Base-by-base conservation (phyloP, 2,329 filamentous ascomycete genomes). In the Colletotrichum sp. region DNA sequence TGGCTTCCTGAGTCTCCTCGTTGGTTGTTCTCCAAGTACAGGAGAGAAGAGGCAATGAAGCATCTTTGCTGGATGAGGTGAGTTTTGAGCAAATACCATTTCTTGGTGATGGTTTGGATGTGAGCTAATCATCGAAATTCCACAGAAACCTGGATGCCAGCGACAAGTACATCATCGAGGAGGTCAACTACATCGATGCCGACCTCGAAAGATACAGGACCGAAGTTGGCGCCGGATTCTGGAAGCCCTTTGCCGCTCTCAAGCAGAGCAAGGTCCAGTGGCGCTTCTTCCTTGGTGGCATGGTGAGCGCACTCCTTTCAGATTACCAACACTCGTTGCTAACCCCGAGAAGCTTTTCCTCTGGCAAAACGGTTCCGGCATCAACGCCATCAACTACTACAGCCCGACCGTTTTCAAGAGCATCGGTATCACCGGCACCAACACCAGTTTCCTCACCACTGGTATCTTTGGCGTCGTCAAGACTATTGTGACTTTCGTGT, bases 351-450 rank as follows among this genome's bases (percentile, higher is more conserved):
- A 73, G 80, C 88, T 96, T 24, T 96, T 96, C 87, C 86, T 96
- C 69, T 95, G 92, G 89, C 94, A 96, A 84, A 96, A 96, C 79
- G 93, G 93, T 66, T 89, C 87, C 5, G 48, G n/a, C 4, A 95
- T 95, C 86, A 95, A 95, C 79, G 93, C 94, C 24, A 93, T 94
- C 86, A 95, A 95, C 86, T 95, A 95, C 85, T 95, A 93, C 83
- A 89, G 87, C 2, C 93, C 93, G 0, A 93, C 90, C 1, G 90
- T 95, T 12, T 95, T 95, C 87, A 89, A 86, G 77, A 86, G 84
- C 60, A 84, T 89, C 66, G 88, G 88, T 6, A 84, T 89, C 67
- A 84, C 82, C 3, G 88, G 87, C 15, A 87, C 85, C 64, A 86
- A 85, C 79, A 86, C 84, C 0, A 81, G 84, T 48, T 86, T 89